Conservation (phyloP, 352 stramenopile species). For the Globisporangium paddicum region DNA sequence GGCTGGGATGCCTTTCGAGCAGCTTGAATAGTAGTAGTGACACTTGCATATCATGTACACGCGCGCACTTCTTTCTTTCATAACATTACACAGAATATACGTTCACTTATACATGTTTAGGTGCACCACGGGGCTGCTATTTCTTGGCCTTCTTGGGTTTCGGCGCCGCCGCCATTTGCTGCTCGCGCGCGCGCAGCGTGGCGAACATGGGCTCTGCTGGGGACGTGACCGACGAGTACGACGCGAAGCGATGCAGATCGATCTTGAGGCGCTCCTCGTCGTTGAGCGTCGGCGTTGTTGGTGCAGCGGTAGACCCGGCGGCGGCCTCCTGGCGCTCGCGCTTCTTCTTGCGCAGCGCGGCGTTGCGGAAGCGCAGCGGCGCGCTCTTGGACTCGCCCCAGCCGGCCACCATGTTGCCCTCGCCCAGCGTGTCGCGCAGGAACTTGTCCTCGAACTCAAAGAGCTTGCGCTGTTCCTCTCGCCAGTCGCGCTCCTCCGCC, state of each 20-base stretch:
- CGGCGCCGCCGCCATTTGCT: constrained; percentile 14
- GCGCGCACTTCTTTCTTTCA: neutral
- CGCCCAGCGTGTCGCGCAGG: constrained; percentile 55
- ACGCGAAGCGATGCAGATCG: constrained; percentile 59
- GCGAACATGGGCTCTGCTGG: constrained; percentile 44
- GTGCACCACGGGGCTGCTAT: constrained; percentile 3
- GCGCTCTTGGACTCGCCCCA: constrained; percentile 65
- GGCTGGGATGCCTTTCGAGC: neutral
- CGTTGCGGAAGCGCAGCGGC: constrained; percentile 65
- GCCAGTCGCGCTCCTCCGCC: constrained; percentile 49
- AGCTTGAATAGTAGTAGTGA: neutral
- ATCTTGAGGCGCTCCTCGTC: constrained; percentile 57
- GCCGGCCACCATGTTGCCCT: constrained; percentile 69
- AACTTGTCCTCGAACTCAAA: constrained; percentile 76
- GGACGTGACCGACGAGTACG: constrained; percentile 64
- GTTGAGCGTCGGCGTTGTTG: constrained; percentile 19
- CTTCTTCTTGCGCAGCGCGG: constrained; percentile 54
- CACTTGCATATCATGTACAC: neutral
- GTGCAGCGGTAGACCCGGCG: neutral
- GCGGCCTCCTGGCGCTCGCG: constrained; percentile 41
- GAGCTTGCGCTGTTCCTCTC: constrained; percentile 62
- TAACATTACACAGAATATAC: neutral
- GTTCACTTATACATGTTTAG: too few species aligned
- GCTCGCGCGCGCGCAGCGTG: constrained; percentile 22
- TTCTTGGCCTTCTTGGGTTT: constrained; percentile 26